These are phyloP conservation scores for Dorcoceras hygrometricum DNA, from an alignment of 257 asterid species.

Conservation along the genomic window DNA sequence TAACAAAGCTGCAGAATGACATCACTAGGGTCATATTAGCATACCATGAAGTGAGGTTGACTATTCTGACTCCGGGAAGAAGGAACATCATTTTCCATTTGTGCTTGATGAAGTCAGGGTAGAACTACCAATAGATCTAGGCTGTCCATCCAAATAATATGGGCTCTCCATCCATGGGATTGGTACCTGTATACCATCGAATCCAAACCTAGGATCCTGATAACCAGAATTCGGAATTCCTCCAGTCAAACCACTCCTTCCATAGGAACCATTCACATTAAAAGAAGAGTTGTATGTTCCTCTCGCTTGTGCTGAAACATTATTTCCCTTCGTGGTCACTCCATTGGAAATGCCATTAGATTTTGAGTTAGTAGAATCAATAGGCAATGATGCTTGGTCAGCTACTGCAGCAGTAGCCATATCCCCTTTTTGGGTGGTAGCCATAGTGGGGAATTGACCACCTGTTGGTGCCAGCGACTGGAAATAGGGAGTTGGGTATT, in stretches of 20 bases:
- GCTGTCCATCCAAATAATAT: slow-evolving; percentile 57
- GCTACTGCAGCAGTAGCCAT: slow-evolving; percentile 40
- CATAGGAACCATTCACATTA: slow-evolving; percentile 43
- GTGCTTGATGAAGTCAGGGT: slow-evolving; percentile 41
- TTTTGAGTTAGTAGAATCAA: slow-evolving; percentile 50
- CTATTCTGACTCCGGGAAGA: slow-evolving; percentile 47
- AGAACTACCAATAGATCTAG: slow-evolving; percentile 39
- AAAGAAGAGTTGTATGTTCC: slow-evolving; percentile 36
- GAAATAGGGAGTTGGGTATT: slow-evolving; percentile 58
- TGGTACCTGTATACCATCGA: slow-evolving; percentile 56
- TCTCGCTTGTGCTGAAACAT: slow-evolving; percentile 32
- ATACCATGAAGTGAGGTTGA: slow-evolving; percentile 51
- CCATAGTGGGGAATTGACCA: slow-evolving; percentile 33
- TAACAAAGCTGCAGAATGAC: not conserved
- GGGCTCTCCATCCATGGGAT: slow-evolving; percentile 61
- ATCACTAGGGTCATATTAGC: not conserved
- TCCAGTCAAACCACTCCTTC: slow-evolving; percentile 46
- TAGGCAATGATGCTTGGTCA: slow-evolving; percentile 49
- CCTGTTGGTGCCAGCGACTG: slow-evolving; percentile 50
- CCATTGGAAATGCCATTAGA: slow-evolving; percentile 43
- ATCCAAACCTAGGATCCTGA: slow-evolving; percentile 61
- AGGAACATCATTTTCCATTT: slow-evolving; percentile 38
- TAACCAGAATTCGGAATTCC: slow-evolving; percentile 51
- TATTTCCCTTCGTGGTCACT: slow-evolving; percentile 47
- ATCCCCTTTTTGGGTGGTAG: slow-evolving; percentile 53